A percentile compares a stretch with the other conserved stretches of the same genome.
Evolutionary conservation across 371 early-diverging fungal genomes (phyloP).

Genomic region (Rhizopus microsporus): DNA sequence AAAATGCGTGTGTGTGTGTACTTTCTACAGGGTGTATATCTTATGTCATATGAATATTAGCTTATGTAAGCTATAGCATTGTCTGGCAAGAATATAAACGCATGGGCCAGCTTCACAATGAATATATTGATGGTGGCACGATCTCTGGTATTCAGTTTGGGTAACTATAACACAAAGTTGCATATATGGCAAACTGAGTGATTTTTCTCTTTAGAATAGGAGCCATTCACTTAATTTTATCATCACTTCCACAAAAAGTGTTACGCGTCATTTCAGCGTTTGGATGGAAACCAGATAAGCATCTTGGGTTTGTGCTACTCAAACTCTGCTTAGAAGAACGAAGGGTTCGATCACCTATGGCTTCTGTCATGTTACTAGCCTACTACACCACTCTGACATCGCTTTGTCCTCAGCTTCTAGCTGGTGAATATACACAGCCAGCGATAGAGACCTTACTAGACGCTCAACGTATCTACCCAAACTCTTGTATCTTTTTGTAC

Average conservation of each 20-base stretch:
- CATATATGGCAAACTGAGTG: neutral
- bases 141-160: conserved; percentile 54
- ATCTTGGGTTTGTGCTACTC: conserved; percentile 57
- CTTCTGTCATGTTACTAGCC: conserved; percentile 52
- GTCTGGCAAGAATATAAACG: conserved; percentile 53
- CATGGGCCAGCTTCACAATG: conserved; percentile 36
- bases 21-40: conserved; percentile 45
- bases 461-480: conserved; percentile 49
- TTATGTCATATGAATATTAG: conserved; percentile 44
- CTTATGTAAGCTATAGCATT: conserved; percentile 44
- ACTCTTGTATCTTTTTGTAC: conserved; percentile 60
- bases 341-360: conserved; percentile 57
- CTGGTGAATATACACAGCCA: conserved; percentile 35
- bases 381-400: conserved; percentile 39
- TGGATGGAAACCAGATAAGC: conserved; percentile 60
- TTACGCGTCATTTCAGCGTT: conserved; percentile 50
- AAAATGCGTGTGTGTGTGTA: conserved; percentile 31
- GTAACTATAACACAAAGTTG: conserved; percentile 14
- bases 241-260: conserved; percentile 59
- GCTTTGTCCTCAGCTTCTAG: conserved; percentile 41
- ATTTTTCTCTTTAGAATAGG: conserved; percentile 43
- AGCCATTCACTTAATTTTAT: conserved; percentile 59
- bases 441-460: conserved; percentile 57
- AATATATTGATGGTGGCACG: conserved; percentile 50
- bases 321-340: conserved; percentile 50